Conservation (phyloP, 2,329 filamentous ascomycete genomes). For the Aspergillus amoenus region DNA sequence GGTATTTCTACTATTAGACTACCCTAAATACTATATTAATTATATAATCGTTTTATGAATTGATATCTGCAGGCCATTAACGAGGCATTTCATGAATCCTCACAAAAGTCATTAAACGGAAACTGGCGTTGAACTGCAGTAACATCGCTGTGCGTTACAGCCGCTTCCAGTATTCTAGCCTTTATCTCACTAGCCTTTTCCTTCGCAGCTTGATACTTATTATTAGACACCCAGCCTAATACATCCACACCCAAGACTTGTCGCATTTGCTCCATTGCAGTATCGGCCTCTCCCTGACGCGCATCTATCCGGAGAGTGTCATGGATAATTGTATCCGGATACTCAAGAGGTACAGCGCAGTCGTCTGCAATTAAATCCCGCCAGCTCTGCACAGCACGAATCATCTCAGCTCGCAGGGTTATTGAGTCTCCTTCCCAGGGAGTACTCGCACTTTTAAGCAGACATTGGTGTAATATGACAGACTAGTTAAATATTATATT, state of each 20-base stretch:
- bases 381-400: conserved; percentile 20
- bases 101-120: conserved; percentile 19
- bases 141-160: conserved; percentile 17
- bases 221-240: conserved; percentile 25
- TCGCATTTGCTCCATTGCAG: conserved; percentile 18
- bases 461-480: conserved; percentile 15
- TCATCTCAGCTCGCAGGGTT: conserved; percentile 23
- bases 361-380: not conserved
- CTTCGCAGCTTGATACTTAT: conserved; percentile 21
- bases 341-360: conserved; percentile 11
- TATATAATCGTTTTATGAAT: no score
- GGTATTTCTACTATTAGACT: no score
- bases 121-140: conserved; percentile 14
- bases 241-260: conserved; percentile 20
- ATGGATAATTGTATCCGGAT: conserved; percentile 11
- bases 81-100: conserved; percentile 11
- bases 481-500: conserved; percentile 16
- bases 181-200: conserved; percentile 18
- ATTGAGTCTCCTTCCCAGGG: conserved; percentile 28
- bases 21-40: no score
- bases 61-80: no score
- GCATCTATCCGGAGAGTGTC: conserved; percentile 15
- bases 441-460: conserved; percentile 17
- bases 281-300: conserved; percentile 22
- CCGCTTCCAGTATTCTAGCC: conserved; percentile 19